Conservation (phyloP, 2,329 filamentous ascomycete species). For the Fusarium dlaminii region DNA sequence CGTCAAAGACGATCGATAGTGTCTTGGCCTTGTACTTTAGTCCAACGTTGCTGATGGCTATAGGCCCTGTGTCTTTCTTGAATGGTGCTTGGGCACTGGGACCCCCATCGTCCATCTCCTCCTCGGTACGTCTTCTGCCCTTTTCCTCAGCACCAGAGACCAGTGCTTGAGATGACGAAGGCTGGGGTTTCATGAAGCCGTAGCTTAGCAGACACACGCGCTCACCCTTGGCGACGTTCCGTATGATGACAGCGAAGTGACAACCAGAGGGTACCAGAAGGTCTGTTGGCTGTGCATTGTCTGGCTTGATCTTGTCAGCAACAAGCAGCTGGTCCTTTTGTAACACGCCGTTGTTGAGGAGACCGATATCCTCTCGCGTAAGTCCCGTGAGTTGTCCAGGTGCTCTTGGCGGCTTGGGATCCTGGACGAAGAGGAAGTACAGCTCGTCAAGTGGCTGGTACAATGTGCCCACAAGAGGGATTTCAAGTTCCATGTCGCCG, state of each 20-base stretch:
- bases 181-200: not conserved
- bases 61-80: not conserved
- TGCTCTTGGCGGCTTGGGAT: not conserved
- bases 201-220: not conserved
- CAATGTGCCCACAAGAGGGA: not conserved
- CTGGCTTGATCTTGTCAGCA: conserved; percentile 3
- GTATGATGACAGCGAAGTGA: not conserved
- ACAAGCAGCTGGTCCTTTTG: not conserved
- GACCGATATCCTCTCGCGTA: not conserved
- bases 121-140: not conserved
- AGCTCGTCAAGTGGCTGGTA: not conserved
- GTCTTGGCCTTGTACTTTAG: not conserved
- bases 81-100: not conserved
- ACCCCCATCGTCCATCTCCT: not conserved
- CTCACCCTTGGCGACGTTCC: not conserved
- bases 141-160: rapidly evolving
- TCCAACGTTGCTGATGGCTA: not conserved
- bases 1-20: not conserved
- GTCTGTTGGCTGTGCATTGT: not conserved
- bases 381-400: not conserved
- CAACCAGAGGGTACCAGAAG: not conserved
- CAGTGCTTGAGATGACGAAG: not conserved
- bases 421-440: not conserved
- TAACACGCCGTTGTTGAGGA: not conserved
- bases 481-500: not conserved